Base-by-base conservation (phyloP, 768 basidiomycete genomes). In the Boletus rubroflammeus region DNA sequence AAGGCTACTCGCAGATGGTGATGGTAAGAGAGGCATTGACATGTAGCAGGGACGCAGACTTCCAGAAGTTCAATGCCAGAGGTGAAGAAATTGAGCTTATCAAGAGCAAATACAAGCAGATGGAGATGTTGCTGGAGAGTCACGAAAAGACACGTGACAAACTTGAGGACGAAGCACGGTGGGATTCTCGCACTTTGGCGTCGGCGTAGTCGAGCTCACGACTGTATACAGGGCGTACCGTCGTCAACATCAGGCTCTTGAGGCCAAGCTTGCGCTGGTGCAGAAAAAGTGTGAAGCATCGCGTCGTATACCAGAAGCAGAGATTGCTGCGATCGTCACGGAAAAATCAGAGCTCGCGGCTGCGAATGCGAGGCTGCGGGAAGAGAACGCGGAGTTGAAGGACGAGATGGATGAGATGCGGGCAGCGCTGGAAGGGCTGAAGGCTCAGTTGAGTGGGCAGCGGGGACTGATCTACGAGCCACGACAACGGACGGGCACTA, bases 341-440 rank as follows among this genome's bases (percentile, higher is more conserved):
- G 79, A 82, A 63, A 83, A 79, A 63, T 72, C 72, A 14, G 61
- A 69, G 15, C 65, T 85, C 40, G 70, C 65, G n/a, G 70, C 75
- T 19, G 68, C 73, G n/a, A 87, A 87, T 59, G 70, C 72, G 43
- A 75, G 72, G 50, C 64, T 90, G 41, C 72, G 75, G 32, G 81
- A 82, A 21, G 80, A 86, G 57, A 92, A 90, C 55, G 67, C 67
- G 3, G 76, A 77, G 23, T 59, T 84, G 53, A 65, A 71, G 39
- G 81, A 83, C 23, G 81, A 83, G 57, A 68, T 81, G 38, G 81
- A 90, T 56, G 87, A 89, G 61, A 67, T 90, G 69, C 78, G 77
- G 53, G 85, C 82, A 23, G 88, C 86, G 78, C 75, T 90, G 11
- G 87, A 90, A 61, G 62, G 82, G 21, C 67, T 90, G 62, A 86